These are phyloP conservation scores for Tulasnella sp. DNA, from an alignment of 768 basidiomycete genomes.

Conservation along the genomic window DNA sequence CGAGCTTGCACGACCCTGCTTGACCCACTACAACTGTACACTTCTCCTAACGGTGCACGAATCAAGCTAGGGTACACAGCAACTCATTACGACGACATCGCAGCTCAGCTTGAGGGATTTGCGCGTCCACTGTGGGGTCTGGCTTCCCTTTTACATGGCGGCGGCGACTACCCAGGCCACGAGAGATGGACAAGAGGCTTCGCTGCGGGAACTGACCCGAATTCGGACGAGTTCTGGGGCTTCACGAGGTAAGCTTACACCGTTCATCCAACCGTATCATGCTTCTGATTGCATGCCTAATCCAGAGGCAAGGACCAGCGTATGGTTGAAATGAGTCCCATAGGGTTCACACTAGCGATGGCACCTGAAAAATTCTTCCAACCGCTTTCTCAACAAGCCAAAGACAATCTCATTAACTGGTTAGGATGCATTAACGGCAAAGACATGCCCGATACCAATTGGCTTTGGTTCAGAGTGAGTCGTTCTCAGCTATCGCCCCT, in stretches of 20 bases:
- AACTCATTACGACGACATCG: slow-evolving; percentile 68
- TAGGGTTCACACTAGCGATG: slow-evolving; percentile 71
- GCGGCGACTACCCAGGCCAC: slow-evolving; percentile 60
- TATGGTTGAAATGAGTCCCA: slow-evolving; percentile 81
- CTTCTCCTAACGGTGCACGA: slow-evolving; percentile 72
- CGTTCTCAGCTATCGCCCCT: not conserved
- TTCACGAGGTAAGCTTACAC: slow-evolving; percentile 49
- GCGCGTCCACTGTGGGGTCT: slow-evolving; percentile 78
- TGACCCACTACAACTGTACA: slow-evolving; percentile 67
- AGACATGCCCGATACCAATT: slow-evolving; percentile 82
- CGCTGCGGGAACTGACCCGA: slow-evolving; percentile 67
- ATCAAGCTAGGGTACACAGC: slow-evolving; percentile 64
- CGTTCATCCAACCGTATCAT: not conserved
- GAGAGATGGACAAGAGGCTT: slow-evolving; percentile 69
- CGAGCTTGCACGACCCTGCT: slow-evolving; percentile 61
- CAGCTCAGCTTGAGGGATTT: slow-evolving; percentile 70
- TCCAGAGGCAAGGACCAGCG: slow-evolving; percentile 67
- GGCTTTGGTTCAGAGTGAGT: slow-evolving; percentile 78
- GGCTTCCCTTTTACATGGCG: slow-evolving; percentile 66
- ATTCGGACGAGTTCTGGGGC: slow-evolving; percentile 74
- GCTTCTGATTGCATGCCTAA: not conserved
- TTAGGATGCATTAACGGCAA: slow-evolving; percentile 78
- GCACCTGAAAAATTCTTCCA: slow-evolving; percentile 69
- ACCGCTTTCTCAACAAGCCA: slow-evolving; percentile 56
- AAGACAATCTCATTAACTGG: slow-evolving; percentile 65